Evolutionary conservation across 192 early-diverging fungal species (phyloP), one percentile per base, ranked within the genome.

Genomic region (Linnemannia exigua): DNA sequence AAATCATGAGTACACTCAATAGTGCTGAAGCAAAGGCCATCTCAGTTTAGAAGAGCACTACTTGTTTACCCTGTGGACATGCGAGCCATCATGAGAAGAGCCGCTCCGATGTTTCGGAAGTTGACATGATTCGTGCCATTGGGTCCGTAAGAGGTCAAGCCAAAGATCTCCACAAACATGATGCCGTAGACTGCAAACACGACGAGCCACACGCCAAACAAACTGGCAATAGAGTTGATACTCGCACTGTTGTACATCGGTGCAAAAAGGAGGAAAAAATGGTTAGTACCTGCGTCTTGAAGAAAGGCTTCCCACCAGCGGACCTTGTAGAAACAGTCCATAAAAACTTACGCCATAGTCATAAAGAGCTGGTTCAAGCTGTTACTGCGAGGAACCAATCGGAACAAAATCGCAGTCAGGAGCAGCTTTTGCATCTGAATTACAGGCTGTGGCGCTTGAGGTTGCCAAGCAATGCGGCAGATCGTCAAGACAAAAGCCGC

Each of bases 151-250:
- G 85, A 79, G 16, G 92, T 93, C 66, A 93, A 74, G 14, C 92
- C 92, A 88, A 93, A 93, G 19, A 92, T 92, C 71, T 93, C 91
- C 81, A 91, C 88, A 84, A 92, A 93, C 90, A 93, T 92, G 58
- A 93, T 91, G 11, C 89, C 83, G 67, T 91, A 93, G 0, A 90
- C 88, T 7, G 87, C 82, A 85, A 93, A 85, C 16, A 91, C 89
- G 36, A 93, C 88, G 63, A 91, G 89, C 92, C 92, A 93, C 5
- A 93, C 92, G 1, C 88, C 91, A 67, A 91, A 91, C 66, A 93
- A 75, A 80, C 91, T 91, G 35, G 88, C 41, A 46, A 93, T 91
- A 22, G 90, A 89, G 22, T 75, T 72, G 11, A 89, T 79, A 72
- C 88, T 89, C 14, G 77, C 88, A 48, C 88, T 88, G 67, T 28